Conservation (phyloP, 257 asterid genomes). For the Mitragyna speciosa region DNA sequence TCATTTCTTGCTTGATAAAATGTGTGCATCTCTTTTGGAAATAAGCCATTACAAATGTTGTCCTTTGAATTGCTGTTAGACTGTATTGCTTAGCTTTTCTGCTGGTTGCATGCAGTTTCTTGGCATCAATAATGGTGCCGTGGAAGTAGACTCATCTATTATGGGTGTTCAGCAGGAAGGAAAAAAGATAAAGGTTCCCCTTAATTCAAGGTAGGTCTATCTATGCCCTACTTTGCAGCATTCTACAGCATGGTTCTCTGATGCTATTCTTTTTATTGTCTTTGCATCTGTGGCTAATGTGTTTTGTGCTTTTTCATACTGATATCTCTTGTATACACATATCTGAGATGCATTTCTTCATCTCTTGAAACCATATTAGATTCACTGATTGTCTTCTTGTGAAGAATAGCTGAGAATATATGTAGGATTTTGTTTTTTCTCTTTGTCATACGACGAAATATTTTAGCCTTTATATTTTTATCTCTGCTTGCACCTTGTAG, state of each 20-base stretch:
- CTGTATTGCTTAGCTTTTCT: constrained; percentile 44
- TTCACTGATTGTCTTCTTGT: not conserved
- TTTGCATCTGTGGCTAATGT: not conserved
- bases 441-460: not conserved
- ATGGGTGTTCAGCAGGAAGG: constrained; percentile 94
- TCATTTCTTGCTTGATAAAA: not conserved
- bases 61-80: not conserved
- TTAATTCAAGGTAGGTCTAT: constrained; percentile 73
- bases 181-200: constrained; percentile 85
- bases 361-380: not conserved
- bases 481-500: not conserved
- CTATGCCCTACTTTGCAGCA: not conserved
- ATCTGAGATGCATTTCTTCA: not conserved
- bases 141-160: constrained; percentile 81
- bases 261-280: not conserved
- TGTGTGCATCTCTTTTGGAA: not conserved
- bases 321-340: not conserved
- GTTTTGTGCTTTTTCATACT: not conserved
- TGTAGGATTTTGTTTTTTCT: not conserved
- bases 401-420: not conserved
- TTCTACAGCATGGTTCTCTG: not conserved
- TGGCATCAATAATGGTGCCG: constrained; percentile 85
- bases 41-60: not conserved
- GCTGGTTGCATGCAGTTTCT: constrained; percentile 75
- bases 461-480: not conserved